Percentiles rank a stretch among this genome's conserved stretches.
phyloP scores from a whole-genome alignment of 1,139 yeast species.

The Candida glucosophila region DNA sequence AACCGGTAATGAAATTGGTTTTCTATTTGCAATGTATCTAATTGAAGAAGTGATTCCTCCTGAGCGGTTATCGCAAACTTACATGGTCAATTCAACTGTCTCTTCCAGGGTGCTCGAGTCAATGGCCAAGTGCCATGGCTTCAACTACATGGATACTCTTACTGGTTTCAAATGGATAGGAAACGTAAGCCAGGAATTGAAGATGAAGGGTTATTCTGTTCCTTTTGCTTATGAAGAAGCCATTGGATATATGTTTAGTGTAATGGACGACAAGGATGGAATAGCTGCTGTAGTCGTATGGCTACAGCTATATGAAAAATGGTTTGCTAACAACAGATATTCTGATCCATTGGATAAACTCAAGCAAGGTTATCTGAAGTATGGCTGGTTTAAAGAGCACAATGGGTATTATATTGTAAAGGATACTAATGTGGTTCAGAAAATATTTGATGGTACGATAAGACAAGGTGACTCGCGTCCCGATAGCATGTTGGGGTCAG shows the following conservation, averaged over 20 bases:
- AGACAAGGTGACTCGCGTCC: conserved; percentile 36
- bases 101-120: conserved; percentile 74
- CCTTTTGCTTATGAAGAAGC: conserved; percentile 96
- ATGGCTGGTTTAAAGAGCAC: conserved; percentile 76
- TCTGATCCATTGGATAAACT: conserved; percentile 40
- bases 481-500: conserved; percentile 33
- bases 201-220: conserved; percentile 52
- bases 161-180: conserved; percentile 99
- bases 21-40: conserved; percentile 64
- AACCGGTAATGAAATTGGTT: conserved; percentile 88
- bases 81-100: conserved; percentile 79
- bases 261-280: conserved; percentile 93
- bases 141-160: conserved; percentile 67
- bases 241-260: conserved; percentile 83
- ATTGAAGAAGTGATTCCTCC: conserved; percentile 28
- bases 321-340: conserved; percentile 26
- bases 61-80: conserved; percentile 30
- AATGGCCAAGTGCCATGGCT: conserved; percentile 58
- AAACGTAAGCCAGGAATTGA: conserved; percentile 71
- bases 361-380: conserved; percentile 48
- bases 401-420: conserved; percentile 75
- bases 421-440: conserved; percentile 14
- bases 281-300: conserved; percentile 75
- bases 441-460: conserved; percentile 18
- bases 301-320: conserved; percentile 55